Base-by-base conservation (phyloP, 129 eudicot genomes). In the Sambucus nigra region DNA sequence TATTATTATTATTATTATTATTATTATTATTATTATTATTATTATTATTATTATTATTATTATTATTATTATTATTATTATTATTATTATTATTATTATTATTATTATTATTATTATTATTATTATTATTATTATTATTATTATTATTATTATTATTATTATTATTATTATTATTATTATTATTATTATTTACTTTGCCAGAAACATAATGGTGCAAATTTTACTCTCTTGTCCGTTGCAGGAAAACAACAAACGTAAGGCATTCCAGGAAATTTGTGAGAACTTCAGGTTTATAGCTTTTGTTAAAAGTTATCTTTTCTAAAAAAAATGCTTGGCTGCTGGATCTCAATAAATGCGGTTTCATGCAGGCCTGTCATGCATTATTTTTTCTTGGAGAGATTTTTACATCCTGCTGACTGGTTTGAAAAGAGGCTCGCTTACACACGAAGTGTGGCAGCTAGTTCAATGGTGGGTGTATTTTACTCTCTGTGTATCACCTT, bases 381-480 rank as follows among this genome's bases (percentile, higher is more conserved):
- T 74, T 58, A 81, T 69, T 91, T 91, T 60, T 91, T 91, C 61
- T 71, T 91, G 73, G 95, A 91, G 70, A 91, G 94, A 59, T 91
- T 91, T 75, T 79, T 78, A 55, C 83, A 81, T 46, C 94, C 98
- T 2, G 86, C 95, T 47, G 95, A 81, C 64, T 91, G 98, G 98
- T 91, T 91, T 79, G 95, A 91, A 47, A 91, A 85, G 74, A 72
- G 98, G 54, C 83, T 91, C 25, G 98, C 98, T 67, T 91, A 85
- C 55, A 85, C 98, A 46, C 80, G 98, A 69, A 91, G 98, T 73
- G 94, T 91, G 15, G 98, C 95, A 24, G 95, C 98, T 55, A 91
- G 89, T 76, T 91, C 98, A 64, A 85, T 91, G 98, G 98, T 89
- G 48, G 41, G 62, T 57, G 28, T 45, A 27, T 58, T 76, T 47